Conservation (phyloP, 2,329 filamentous ascomycete genomes). For the Emmonsia crescens region DNA sequence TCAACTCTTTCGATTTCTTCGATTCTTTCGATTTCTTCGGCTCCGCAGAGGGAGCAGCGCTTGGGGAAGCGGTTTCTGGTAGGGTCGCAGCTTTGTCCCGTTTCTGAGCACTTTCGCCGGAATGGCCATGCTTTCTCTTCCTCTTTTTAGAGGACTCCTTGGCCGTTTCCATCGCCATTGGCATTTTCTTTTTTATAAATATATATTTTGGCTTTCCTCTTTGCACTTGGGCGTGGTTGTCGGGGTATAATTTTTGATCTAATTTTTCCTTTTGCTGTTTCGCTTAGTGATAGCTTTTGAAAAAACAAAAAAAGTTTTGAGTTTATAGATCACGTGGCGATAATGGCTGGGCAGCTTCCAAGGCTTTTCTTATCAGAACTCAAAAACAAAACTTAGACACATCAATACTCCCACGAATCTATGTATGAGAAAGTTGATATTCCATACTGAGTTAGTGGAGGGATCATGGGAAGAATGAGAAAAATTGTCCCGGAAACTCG, state of each 20-base stretch:
- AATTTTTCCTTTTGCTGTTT: conserved; percentile 9
- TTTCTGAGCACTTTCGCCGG: conserved; percentile 19
- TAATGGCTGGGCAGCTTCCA: background rate
- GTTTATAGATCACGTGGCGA: conserved; percentile 6
- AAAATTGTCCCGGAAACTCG: too few relatives aligned
- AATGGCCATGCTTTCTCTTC: conserved; percentile 33
- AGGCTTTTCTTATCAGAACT: too few relatives aligned
- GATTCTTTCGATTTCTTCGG: too few relatives aligned
- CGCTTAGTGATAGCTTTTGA: conserved; percentile 1
- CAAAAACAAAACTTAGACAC: too few relatives aligned
- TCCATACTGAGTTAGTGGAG: background rate
- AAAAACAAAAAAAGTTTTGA: conserved; percentile 2
- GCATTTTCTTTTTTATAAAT: background rate
- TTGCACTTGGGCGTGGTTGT: background rate
- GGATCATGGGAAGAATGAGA: background rate
- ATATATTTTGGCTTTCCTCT: background rate
- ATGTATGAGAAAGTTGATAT: too few relatives aligned
- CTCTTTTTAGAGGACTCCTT: conserved; percentile 33
- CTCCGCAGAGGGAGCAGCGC: conserved; percentile 11
- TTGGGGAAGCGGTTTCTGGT: conserved; percentile 13
- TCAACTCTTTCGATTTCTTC: conserved; percentile 17
- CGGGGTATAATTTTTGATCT: conserved; percentile 2
- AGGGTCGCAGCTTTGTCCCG: conserved; percentile 16
- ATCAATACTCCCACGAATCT: too few relatives aligned
- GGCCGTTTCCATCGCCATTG: conserved; percentile 27